Conservation (phyloP, 495 filamentous ascomycete genomes). For the Mycothermus thermophilus region DNA sequence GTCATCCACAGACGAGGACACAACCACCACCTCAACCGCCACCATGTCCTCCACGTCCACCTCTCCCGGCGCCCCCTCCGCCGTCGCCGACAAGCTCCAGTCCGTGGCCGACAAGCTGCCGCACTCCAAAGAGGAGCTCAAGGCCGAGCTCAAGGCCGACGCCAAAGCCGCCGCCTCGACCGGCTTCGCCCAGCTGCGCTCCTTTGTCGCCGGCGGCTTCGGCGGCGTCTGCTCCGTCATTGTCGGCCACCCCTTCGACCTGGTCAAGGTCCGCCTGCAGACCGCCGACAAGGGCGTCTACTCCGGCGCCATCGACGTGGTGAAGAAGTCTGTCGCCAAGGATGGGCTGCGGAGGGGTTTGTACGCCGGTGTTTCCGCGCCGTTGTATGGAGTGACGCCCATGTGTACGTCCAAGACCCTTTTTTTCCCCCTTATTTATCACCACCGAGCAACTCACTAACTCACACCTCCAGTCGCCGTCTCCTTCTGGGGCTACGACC, state of each 20-base stretch:
- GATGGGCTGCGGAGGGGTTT: slow-evolving; percentile 75
- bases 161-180: slow-evolving; percentile 33
- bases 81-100: too few relatives aligned
- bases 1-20: too few relatives aligned
- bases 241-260: slow-evolving; percentile 89
- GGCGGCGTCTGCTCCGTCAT: slow-evolving; percentile 89
- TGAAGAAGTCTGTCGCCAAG: slow-evolving; percentile 68
- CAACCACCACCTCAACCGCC: neutral
- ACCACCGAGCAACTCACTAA: slow-evolving; percentile 1
- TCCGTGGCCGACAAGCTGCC: slow-evolving; percentile 34
- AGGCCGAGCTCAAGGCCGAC: slow-evolving; percentile 34
- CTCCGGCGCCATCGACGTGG: slow-evolving; percentile 79
- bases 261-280: slow-evolving; percentile 94
- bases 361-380: slow-evolving; percentile 95
- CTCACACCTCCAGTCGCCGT: slow-evolving; percentile 57
- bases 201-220: slow-evolving; percentile 77
- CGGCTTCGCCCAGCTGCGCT: slow-evolving; percentile 46
- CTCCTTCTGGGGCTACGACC: slow-evolving; percentile 97
- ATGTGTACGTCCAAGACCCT: slow-evolving; percentile 90
- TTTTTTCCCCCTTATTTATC: neutral
- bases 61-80: slow-evolving; percentile 8
- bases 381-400: slow-evolving; percentile 86
- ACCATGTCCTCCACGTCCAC: slow-evolving; percentile 11
- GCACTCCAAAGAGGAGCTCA: slow-evolving; percentile 37
- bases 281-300: slow-evolving; percentile 93